Percentiles rank a stretch among this genome's conserved stretches.
phyloP scores from a whole-genome alignment of 2,329 filamentous ascomycete species.

The Iodosphaeria phyllophila region DNA sequence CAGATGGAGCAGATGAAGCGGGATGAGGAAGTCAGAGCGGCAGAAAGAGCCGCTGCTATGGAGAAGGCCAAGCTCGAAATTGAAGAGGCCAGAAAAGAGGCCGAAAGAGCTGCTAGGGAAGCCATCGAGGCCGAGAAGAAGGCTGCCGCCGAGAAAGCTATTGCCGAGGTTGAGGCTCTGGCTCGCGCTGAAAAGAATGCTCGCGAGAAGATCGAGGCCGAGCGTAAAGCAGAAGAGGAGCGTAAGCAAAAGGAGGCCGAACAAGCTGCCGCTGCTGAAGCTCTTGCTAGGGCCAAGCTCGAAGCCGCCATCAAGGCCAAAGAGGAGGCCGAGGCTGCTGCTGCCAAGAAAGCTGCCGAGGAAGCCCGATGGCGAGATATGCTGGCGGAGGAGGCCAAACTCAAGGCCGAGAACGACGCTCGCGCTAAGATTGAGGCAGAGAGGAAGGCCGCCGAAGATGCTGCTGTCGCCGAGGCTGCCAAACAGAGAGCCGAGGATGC shows the following conservation, averaged over 20 bases:
- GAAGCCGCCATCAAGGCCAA: slow-evolving; percentile 19
- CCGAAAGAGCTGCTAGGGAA: slow-evolving; percentile 22
- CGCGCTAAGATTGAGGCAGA: slow-evolving; percentile 20
- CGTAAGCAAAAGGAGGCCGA: slow-evolving; percentile 9
- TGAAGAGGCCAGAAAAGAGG: slow-evolving; percentile 25
- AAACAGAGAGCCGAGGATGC: slow-evolving; percentile 11
- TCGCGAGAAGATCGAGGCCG: slow-evolving; percentile 14
- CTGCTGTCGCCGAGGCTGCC: slow-evolving; percentile 10
- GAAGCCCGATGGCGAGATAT: slow-evolving; percentile 24
- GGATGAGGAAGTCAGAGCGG: slow-evolving; percentile 14
- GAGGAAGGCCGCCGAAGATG: slow-evolving; percentile 8
- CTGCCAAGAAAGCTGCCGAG: slow-evolving; percentile 16
- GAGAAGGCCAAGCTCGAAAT: slow-evolving; percentile 27
- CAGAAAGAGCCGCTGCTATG: slow-evolving; percentile 18
- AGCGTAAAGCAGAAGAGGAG: slow-evolving; percentile 12
- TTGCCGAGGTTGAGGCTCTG: slow-evolving; percentile 14
- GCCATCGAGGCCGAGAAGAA: slow-evolving; percentile 19
- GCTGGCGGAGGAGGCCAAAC: slow-evolving; percentile 23
- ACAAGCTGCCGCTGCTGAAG: slow-evolving; percentile 13
- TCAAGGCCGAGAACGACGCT: slow-evolving; percentile 18
- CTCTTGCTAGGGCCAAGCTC: slow-evolving; percentile 15
- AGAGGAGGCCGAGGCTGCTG: slow-evolving; percentile 23
- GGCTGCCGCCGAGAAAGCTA: slow-evolving; percentile 16
- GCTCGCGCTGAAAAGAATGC: slow-evolving; percentile 15
- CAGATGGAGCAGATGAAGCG: slow-evolving; percentile 22